These are phyloP conservation scores for Picochlorum sp. DNA, from an alignment of 139 green algal species.

Conservation along the genomic window DNA sequence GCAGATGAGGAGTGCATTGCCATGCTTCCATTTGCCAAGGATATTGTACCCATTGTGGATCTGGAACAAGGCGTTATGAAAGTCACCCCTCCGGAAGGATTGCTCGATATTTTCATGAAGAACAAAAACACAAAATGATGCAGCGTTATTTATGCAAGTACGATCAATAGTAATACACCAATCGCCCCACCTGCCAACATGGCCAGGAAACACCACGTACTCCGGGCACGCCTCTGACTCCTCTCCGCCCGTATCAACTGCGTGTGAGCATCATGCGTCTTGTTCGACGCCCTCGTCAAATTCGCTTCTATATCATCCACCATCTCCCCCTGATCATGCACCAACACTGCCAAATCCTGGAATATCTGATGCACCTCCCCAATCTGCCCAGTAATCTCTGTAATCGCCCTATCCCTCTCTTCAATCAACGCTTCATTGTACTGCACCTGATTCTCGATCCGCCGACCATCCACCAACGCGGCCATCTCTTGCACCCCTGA, in stretches of 20 bases:
- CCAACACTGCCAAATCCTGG: slow-evolving; percentile 74
- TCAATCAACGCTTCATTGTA: slow-evolving; percentile 80
- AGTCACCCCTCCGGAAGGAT: slow-evolving; percentile 25
- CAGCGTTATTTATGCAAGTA: slow-evolving; percentile 20
- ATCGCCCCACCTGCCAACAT: slow-evolving; percentile 26
- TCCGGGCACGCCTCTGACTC: slow-evolving; percentile 35
- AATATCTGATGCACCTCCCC: slow-evolving; percentile 51
- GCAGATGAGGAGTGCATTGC: neutral
- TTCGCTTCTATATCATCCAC: slow-evolving; percentile 62
- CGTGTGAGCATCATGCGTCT: slow-evolving; percentile 28
- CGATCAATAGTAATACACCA: slow-evolving; percentile 37
- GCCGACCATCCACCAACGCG: slow-evolving; percentile 31
- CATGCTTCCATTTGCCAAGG: slow-evolving; percentile 40
- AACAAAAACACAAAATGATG: neutral
- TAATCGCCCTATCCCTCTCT: slow-evolving; percentile 73
- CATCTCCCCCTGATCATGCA: slow-evolving; percentile 72
- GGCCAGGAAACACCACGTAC: slow-evolving; percentile 40
- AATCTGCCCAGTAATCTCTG: slow-evolving; percentile 45
- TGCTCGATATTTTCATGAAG: slow-evolving; percentile 24
- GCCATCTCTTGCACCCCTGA: slow-evolving; percentile 36
- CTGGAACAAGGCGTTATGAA: slow-evolving; percentile 13
- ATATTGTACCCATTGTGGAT: slow-evolving; percentile 34
- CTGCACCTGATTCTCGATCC: slow-evolving; percentile 21
- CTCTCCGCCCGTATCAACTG: slow-evolving; percentile 44
- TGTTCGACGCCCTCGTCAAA: slow-evolving; percentile 34